Base-by-base conservation (phyloP, 495 filamentous ascomycete species). In the Thozetella sp. region DNA sequence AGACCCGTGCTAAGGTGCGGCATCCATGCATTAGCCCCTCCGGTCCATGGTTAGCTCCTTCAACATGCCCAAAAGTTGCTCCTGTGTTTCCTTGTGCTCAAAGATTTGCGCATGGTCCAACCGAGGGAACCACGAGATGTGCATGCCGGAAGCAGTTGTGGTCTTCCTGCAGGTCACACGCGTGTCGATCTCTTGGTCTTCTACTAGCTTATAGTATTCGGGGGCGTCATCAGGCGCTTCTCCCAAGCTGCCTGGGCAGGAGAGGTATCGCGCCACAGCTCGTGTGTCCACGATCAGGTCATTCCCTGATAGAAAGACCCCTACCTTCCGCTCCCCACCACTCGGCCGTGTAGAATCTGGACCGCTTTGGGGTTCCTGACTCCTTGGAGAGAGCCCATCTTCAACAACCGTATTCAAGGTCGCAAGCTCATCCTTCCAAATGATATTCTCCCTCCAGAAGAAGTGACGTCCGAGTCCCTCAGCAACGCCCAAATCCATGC, bases 41-140 rank as follows among this genome's bases (percentile, higher is more conserved):
- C 51, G 43, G 59, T 63, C 58, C 27, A 48, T 52, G 57, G 76
- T 81, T 62, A 80, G 80, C 40, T 60, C 67, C 37, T 69, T 67
- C 19, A 80, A 69, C 22, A 81, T 69, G 30, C 72, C 67, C 40
- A 80, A 72, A 34, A 90, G 56, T 48, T 61, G 67, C 26, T 65
- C 66, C 61, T 76, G 72, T 25, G 75, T 75, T 25, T 65, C 45
- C 55, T 58, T 54, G 27, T 65, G 68, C 60, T 90, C 87, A 68
- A 90, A 91, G 13, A 86, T 77, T 62, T 91, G 85, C 22, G 87
- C 88, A 70, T 92, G 89, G 66, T 92, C 87, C 40, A 88, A 64
- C 13, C 78, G 72, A 11, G 79, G 72, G 61, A 81, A 90, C 86
- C 87, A 90, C 1, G 88, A 43, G 10, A 90, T 70, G 62, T 89